A percentile compares a stretch with the other conserved stretches of the same genome.
These are phyloP conservation scores for Leccinum pachyderme DNA, from an alignment of 1,284 basidiomycete species.

Conservation along the genomic window DNA sequence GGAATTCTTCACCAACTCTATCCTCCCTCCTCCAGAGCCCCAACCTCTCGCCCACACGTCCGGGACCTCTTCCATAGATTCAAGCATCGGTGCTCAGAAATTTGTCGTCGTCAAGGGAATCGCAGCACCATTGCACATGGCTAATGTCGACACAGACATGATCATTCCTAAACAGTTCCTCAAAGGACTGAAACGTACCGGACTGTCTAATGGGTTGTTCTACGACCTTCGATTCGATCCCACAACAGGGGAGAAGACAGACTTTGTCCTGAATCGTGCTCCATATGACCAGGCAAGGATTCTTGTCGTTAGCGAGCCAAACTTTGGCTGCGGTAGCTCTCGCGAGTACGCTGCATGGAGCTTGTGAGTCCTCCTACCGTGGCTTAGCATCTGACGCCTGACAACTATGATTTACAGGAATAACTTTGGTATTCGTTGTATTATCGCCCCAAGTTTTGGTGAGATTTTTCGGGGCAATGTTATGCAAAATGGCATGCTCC, in stretches of 20 bases:
- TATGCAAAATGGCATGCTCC: conserved; percentile 97
- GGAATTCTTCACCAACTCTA: conserved; percentile 78
- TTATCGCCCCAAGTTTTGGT: conserved; percentile 93
- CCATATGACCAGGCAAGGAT: conserved; percentile 84
- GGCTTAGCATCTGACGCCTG: conserved; percentile 1
- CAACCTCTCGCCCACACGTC: conserved; percentile 39
- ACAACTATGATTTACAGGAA: conserved; percentile 49
- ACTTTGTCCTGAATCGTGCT: conserved; percentile 87
- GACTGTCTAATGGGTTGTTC: conserved; percentile 88
- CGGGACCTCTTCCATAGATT: conserved; percentile 32
- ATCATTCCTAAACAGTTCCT: conserved; percentile 97
- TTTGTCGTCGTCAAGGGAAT: conserved; percentile 84
- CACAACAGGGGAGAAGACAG: conserved; percentile 75
- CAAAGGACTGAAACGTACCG: conserved; percentile 93
- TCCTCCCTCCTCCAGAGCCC: conserved; percentile 65
- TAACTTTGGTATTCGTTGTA: conserved; percentile 91
- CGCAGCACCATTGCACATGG: conserved; percentile 85
- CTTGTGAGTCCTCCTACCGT: conserved; percentile 54
- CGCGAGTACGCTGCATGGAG: conserved; percentile 97
- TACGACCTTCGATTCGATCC: conserved; percentile 81
- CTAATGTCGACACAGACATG: conserved; percentile 96
- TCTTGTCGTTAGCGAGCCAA: conserved; percentile 85
- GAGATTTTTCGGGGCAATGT: conserved; percentile 93
- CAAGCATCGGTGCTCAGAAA: conserved; percentile 67
- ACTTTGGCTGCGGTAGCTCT: conserved; percentile 95